Base-by-base conservation (phyloP, 768 basidiomycete species). In the Boletus tomentosulus region DNA sequence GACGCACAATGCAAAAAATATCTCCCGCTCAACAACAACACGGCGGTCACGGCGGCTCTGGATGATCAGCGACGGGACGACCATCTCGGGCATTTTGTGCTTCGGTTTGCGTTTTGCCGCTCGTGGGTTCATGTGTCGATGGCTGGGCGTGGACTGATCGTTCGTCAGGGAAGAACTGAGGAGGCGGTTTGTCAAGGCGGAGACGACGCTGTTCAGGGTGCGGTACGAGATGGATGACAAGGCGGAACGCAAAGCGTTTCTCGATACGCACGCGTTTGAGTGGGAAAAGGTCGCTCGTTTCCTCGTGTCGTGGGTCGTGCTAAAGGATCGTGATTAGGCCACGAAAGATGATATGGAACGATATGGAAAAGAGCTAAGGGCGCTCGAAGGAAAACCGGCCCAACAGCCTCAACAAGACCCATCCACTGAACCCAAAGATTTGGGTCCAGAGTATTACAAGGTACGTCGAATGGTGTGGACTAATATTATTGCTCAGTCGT, bases 71-170 rank as follows among this genome's bases (percentile, higher is more conserved):
- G 97, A 55, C 78, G 79, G 64, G 85, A 79, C 57, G 97, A 99
- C 68, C 87, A 92, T 63, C 76, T 97, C 12, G 86, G 94, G 10
- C 97, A 99, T 72, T 98, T 93, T 70, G 91, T 98, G 11, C 74
- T 98, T 57, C 75, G 97, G 47, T 77, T 99, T 38, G 95, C 97
- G 6, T 98, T 99, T 71, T 97, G 95, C 73, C 84, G 92, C 53
- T 92, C 93, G 95, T 98, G 72, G 67, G 94, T 84, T 30, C 15
- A 19, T 24, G 11, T 6, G 30, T 33, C 33, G 13, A 16, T 6
- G 7, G 13, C 8, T n/a, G 27, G 27, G 8, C 13, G 16, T 10
- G 15, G 44, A 19, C 44, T 45, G 44, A 45, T 45, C 15, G 16
- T 28, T 13, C 42, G 27, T 30, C 56, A 98, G 95, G 34, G 95